These are phyloP conservation scores for Colletotrichum viniferum DNA, from an alignment of 2,329 filamentous ascomycete species.

Conservation along the genomic window DNA sequence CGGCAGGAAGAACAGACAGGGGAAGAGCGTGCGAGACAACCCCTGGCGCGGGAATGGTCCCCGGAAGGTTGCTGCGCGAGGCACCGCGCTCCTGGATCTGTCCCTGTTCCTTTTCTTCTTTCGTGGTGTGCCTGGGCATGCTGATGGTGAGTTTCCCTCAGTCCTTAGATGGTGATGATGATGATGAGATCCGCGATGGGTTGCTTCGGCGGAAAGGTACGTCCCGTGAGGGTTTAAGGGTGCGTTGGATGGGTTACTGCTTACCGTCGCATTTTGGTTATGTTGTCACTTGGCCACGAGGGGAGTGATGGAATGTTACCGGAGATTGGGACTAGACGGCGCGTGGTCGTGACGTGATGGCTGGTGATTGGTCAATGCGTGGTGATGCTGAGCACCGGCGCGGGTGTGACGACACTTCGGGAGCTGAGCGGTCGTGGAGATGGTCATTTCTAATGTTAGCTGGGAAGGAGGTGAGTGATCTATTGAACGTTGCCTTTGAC, in stretches of 20 bases:
- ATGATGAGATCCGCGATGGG: not conserved
- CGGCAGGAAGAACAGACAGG: not conserved
- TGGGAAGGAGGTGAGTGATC: not conserved
- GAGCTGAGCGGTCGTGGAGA: not conserved
- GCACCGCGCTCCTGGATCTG: not conserved
- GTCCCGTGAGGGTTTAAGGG: not conserved
- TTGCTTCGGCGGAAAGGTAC: not conserved
- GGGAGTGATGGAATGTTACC: not conserved
- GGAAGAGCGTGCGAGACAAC: not conserved
- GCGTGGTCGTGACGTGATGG: not conserved
- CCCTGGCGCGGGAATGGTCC: not conserved
- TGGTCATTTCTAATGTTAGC: not conserved
- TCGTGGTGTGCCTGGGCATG: not conserved
- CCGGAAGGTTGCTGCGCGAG: not conserved
- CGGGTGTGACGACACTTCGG: constrained; percentile 8
- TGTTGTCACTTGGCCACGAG: not conserved
- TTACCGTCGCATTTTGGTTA: not conserved
- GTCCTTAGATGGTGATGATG: not conserved
- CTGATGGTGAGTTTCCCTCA: not conserved
- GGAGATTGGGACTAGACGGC: not conserved
- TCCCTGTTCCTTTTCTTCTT: not conserved
- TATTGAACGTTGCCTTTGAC: not conserved
- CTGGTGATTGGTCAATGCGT: constrained; percentile 5
- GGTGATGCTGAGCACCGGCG: not conserved
- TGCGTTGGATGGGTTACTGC: not conserved